Evolutionary conservation across 768 basidiomycete species (phyloP), one percentile per base, ranked within the genome.

Genomic region (Pleurotus eryngii): DNA sequence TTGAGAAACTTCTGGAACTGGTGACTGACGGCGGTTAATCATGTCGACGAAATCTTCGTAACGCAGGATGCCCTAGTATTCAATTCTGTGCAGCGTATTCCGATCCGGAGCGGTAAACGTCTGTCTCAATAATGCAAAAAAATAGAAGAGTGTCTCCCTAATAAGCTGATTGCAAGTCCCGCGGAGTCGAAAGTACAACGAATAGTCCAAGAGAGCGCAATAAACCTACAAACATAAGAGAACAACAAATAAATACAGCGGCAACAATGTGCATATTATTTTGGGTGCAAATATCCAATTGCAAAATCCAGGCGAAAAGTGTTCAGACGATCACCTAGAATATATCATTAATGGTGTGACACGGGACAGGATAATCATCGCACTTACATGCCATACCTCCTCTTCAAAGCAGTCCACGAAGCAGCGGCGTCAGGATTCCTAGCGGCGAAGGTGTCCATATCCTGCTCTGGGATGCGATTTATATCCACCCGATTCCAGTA

Each of bases 401-500:
- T 79, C 72, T 83, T 85, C 59, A 93, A 74, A 46, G 90, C 85
- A 48, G 75, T 73, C 91, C 91, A 93, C 5, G 87, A 85, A 17
- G 87, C 79, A 8, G 79, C 83, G 43, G 81, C 88, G n/a, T 78
- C 73, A 45, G 79, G 69, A 64, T 88, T 78, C 38, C 76, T 76
- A 12, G 76, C 66, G 27, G 89, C 85, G 65, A 93, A 93, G 27
- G 81, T 77, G 58, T 83, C 84, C 91, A 93, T 93, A 66, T 93
- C 91, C 58, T 85, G 83, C 70, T 93, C 91, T 24, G 86, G 85
- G 58, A 93, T 86, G 62, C 91, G 88, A 67, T 93, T 93, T 62
- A 92, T 84, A 70, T 93, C 91, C 59, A 93, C 82, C 55, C 81
- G 78, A 67, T 87, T 89, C 90, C 91, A 92, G 66, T 87, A 90